Evolutionary conservation across 441 rosid species (phyloP).

Genomic region (Euphorbia celastroides): DNA sequence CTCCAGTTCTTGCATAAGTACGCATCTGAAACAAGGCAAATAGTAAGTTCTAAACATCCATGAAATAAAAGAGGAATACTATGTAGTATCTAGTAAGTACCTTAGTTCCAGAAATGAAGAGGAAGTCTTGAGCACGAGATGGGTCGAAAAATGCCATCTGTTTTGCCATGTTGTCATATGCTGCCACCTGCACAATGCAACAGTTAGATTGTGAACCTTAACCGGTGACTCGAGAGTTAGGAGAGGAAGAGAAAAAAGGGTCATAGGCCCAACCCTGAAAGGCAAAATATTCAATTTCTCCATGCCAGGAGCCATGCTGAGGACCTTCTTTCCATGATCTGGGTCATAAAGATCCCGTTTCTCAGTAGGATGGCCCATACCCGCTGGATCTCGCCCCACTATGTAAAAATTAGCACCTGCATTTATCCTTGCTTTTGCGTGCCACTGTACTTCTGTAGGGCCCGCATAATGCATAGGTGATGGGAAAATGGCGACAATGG

Average conservation of each 20-base stretch:
- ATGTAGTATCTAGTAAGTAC: constrained; percentile 25
- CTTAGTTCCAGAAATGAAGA: constrained; percentile 94
- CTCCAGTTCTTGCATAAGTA: constrained; percentile 74
- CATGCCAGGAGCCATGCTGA: constrained; percentile 94
- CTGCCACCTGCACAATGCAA: constrained; percentile 78
- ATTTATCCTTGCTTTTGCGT: constrained; percentile 92
- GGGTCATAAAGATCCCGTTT: constrained; percentile 91
- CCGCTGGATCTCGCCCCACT: constrained; percentile 97
- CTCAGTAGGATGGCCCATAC: constrained; percentile 93
- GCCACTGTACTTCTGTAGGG: constrained; percentile 99
- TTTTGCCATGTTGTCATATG: constrained; percentile 83
- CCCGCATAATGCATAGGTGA: constrained; percentile 99
- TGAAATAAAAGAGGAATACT: constrained; percentile 16
- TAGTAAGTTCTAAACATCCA: background rate
- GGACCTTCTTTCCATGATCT: constrained; percentile 90
- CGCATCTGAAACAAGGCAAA: constrained; percentile 57
- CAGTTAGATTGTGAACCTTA: constrained; percentile 33
- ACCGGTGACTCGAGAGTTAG: background rate
- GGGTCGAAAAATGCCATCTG: constrained; percentile 99
- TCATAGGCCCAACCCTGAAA: constrained; percentile 47
- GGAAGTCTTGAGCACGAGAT: constrained; percentile 72
- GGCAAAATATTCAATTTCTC: constrained; percentile 93
- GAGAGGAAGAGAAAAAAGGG: background rate
- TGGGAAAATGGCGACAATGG: constrained; percentile 90
- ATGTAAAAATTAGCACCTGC: constrained; percentile 98